Percentiles rank a stretch among this genome's conserved stretches.
phyloP scores from a whole-genome alignment of 108 stramenopile species.

The Pseudonitzschia pungens region DNA sequence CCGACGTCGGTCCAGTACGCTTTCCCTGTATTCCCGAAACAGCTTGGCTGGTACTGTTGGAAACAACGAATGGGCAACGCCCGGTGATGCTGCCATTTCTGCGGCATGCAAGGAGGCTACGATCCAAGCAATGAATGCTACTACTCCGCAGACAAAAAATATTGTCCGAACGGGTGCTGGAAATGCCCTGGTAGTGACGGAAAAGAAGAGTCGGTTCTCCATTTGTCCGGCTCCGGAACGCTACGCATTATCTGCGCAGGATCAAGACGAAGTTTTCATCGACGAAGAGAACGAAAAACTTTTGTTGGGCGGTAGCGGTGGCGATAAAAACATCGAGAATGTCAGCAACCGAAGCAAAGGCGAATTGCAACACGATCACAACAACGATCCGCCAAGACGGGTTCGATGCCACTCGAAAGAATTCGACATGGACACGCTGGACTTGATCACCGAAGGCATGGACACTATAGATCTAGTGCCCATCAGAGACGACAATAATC shows the following conservation, averaged over 20 bases:
- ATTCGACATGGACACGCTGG: conserved; percentile 36
- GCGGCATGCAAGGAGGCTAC: not conserved
- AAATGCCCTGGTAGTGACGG: not conserved
- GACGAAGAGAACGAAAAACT: conserved; percentile 2
- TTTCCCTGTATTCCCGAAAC: not conserved
- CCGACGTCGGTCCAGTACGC: not conserved
- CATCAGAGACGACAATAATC: not conserved
- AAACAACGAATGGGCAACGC: conserved; percentile 11
- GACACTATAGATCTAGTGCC: not conserved
- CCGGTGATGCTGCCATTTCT: not conserved
- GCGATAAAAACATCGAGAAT: not conserved
- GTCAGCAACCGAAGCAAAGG: conserved; percentile 2
- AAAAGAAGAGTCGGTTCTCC: conserved; percentile 14
- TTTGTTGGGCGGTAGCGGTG: not conserved
- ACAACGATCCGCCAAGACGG: conserved; percentile 13
- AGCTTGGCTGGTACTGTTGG: not conserved
- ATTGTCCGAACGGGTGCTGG: not conserved
- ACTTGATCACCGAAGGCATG: not conserved
- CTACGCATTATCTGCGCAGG: conserved; percentile 33
- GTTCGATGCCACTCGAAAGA: conserved; percentile 47
- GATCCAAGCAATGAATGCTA: not conserved
- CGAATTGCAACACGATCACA: not conserved
- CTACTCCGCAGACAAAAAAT: not conserved
- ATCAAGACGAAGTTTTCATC: conserved; percentile 36
- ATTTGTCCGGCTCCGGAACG: conserved; percentile 56